Evolutionary conservation across 2,329 filamentous ascomycete species (phyloP).

Genomic region (Chaetomium globosum): DNA sequence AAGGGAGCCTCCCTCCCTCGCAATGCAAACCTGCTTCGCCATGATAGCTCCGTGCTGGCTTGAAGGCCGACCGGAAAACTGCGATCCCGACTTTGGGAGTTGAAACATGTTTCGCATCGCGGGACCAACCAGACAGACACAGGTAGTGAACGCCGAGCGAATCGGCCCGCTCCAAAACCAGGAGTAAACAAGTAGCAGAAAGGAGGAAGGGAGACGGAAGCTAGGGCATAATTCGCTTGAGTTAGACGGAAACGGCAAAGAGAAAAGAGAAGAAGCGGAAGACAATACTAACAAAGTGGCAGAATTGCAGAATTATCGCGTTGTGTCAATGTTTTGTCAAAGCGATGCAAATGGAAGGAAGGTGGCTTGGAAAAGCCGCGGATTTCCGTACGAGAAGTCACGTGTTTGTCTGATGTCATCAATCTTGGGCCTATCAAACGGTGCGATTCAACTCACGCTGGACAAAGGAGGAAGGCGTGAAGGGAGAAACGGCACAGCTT

Average conservation of each 20-base stretch:
- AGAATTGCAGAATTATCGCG: background rate
- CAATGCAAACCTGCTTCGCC: background rate
- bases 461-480: constrained; percentile 37
- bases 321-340: background rate
- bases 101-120: constrained; percentile 31
- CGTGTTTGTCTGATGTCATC: constrained; percentile 24
- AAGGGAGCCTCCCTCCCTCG: background rate
- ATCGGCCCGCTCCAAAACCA: background rate
- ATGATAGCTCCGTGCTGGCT: background rate
- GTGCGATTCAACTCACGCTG: constrained; percentile 10
- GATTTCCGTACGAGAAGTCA: constrained; percentile 18
- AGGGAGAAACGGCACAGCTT: constrained; percentile 18
- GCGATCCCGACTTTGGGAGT: constrained; percentile 10
- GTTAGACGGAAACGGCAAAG: constrained; percentile 3
- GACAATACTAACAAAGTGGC: constrained; percentile 7
- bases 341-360: background rate
- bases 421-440: constrained; percentile 30
- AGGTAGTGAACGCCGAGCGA: background rate
- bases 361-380: background rate
- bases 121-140: background rate
- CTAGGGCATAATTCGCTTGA: background rate
- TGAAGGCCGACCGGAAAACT: background rate
- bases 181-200: background rate
- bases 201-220: background rate
- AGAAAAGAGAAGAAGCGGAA: background rate